Evolutionary conservation across 345 rosid species (phyloP).

Genomic region (Raphanus sativus): DNA sequence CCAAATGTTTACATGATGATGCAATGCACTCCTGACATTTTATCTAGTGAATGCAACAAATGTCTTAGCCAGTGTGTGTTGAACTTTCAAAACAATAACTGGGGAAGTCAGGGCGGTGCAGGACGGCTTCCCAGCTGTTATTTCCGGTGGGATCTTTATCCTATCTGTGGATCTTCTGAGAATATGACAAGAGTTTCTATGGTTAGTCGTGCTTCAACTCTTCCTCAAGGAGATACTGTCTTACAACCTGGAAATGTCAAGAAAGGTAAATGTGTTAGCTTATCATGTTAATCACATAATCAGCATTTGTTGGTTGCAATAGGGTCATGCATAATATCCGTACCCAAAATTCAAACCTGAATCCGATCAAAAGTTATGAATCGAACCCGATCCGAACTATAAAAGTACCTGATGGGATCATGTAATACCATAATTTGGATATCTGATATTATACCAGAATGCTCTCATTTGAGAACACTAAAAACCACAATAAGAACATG

Average conservation of each 20-base stretch:
- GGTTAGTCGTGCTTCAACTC: not conserved
- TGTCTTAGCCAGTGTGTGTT: constrained; percentile 34
- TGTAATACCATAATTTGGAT: not conserved
- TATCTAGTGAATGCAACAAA: constrained; percentile 21
- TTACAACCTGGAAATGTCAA: not conserved
- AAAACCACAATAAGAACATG: no score
- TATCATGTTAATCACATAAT: not conserved
- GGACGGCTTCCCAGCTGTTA: constrained; percentile 43
- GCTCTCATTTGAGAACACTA: no score
- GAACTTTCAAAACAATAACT: constrained; percentile 26
- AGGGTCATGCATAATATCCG: not conserved
- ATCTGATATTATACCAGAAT: no score
- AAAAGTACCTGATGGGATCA: not conserved
- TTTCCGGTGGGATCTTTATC: constrained; percentile 50
- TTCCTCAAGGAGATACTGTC: constrained; percentile 1
- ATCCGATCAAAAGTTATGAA: not conserved
- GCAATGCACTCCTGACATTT: constrained; percentile 57
- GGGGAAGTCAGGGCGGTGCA: constrained; percentile 42
- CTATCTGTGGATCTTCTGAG: constrained; percentile 20
- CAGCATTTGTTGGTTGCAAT: not conserved
- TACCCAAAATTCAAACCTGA: not conserved
- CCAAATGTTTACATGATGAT: constrained; percentile 35
- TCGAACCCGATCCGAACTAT: not conserved
- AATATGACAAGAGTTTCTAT: constrained; percentile 15
- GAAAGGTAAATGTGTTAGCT: constrained; percentile 4